These are phyloP conservation scores for Citrus mangshanensis DNA, from an alignment of 345 rosid genomes.

Conservation along the genomic window DNA sequence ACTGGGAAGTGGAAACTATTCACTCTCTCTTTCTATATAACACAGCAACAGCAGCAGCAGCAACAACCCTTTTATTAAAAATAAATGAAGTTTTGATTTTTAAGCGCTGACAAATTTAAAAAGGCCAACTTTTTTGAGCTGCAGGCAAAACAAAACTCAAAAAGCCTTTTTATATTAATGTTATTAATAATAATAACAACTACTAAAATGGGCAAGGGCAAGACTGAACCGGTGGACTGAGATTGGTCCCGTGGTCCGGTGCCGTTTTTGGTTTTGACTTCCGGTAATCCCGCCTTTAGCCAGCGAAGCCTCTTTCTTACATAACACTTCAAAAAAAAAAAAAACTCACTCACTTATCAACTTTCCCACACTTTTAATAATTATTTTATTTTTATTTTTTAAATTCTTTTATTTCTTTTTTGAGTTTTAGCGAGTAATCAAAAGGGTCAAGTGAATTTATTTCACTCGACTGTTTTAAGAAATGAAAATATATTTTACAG, in stretches of 20 bases:
- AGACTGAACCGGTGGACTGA: not conserved
- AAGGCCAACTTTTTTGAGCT: not conserved
- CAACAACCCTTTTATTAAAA: not conserved
- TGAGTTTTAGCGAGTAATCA: not conserved
- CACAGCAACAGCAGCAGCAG: not conserved
- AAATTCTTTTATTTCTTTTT: no score
- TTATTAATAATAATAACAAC: no score
- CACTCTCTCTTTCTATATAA: not conserved
- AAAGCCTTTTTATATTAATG: not conserved
- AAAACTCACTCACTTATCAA: not conserved
- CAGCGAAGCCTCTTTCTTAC: slow-evolving; percentile 23
- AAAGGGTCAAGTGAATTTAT: no score
- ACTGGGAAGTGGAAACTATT: slow-evolving; percentile 24
- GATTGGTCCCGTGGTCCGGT: slow-evolving; percentile 17
- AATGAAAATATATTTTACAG: not conserved
- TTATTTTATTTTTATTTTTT: no score
- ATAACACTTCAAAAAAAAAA: not conserved
- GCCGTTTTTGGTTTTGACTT: slow-evolving; percentile 29
- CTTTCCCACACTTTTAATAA: not conserved
- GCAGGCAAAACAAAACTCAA: not conserved
- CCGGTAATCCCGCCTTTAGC: slow-evolving; percentile 33
- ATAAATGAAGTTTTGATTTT: slow-evolving; percentile 2
- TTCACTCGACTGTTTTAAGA: not conserved
- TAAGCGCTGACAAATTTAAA: slow-evolving; percentile 12
- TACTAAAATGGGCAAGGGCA: not conserved